Conservation (phyloP, 192 early-diverging fungal genomes). For the Haplosporangium gracile region DNA sequence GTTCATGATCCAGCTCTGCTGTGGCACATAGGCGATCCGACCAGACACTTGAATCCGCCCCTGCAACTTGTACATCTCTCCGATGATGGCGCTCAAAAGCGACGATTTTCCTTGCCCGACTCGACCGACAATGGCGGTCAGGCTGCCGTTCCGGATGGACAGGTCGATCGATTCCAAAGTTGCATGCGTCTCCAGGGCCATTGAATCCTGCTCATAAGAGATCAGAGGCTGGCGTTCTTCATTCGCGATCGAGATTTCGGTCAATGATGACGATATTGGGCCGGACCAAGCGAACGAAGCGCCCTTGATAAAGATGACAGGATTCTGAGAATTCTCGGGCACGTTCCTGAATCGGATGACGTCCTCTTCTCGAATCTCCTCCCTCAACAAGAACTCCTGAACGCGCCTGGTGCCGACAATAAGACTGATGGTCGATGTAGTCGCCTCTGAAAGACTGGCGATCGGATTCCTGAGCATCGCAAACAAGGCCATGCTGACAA, state of each 20-base stretch:
- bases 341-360: neutral
- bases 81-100: constrained; percentile 76
- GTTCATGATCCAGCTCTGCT: constrained; percentile 59
- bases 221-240: neutral
- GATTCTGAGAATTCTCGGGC: neutral
- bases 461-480: constrained; percentile 71
- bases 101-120: constrained; percentile 87
- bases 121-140: constrained; percentile 72
- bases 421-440: constrained; percentile 65
- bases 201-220: too few relatives aligned
- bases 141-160: constrained; percentile 46
- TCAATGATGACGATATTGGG: neutral
- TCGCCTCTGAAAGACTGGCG: constrained; percentile 64
- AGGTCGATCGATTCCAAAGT: constrained; percentile 57
- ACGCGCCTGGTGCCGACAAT: constrained; percentile 62
- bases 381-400: constrained; percentile 28
- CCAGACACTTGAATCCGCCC: constrained; percentile 72
- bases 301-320: constrained; percentile 10
- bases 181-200: neutral
- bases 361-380: constrained; percentile 32
- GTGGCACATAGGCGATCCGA: constrained; percentile 68
- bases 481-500: constrained; percentile 75
- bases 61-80: constrained; percentile 78
- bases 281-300: constrained; percentile 16
- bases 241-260: neutral